These are phyloP conservation scores for Neurospora tetrasperma DNA, from an alignment of 495 filamentous ascomycete genomes.

Conservation along the genomic window DNA sequence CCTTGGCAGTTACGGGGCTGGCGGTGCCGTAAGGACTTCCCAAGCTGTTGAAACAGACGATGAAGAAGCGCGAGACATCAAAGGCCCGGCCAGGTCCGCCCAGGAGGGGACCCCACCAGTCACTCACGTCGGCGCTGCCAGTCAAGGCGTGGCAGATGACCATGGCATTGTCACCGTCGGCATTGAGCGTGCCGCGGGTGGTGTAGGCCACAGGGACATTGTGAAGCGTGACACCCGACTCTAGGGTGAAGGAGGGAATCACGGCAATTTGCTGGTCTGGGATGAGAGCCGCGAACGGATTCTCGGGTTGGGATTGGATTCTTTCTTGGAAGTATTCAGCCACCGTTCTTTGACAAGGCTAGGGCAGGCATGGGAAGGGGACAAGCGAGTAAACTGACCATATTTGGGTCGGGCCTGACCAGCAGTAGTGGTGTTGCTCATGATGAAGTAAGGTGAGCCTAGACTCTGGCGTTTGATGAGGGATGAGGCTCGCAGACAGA, in stretches of 20 bases:
- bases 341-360: conserved; percentile 21
- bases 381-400: conserved; percentile 25
- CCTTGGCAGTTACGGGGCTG: conserved; percentile 83
- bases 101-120: conserved; percentile 97
- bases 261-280: conserved; percentile 76
- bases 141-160: conserved; percentile 96
- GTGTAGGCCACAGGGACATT: conserved; percentile 95
- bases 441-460: neutral
- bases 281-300: conserved; percentile 80
- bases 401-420: conserved; percentile 20
- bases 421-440: conserved; percentile 10
- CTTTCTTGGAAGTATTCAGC: conserved; percentile 53
- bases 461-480: neutral
- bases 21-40: conserved; percentile 95
- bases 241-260: conserved; percentile 83
- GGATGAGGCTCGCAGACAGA: neutral
- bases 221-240: conserved; percentile 75
- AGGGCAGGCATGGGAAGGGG: neutral
- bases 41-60: conserved; percentile 91
- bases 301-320: conserved; percentile 65
- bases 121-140: conserved; percentile 87
- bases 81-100: conserved; percentile 85
- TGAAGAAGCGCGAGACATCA: conserved; percentile 83
- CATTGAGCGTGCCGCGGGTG: conserved; percentile 65
- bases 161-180: conserved; percentile 77